phyloP scores from a whole-genome alignment of 768 basidiomycete species.

The Russula sp. region DNA sequence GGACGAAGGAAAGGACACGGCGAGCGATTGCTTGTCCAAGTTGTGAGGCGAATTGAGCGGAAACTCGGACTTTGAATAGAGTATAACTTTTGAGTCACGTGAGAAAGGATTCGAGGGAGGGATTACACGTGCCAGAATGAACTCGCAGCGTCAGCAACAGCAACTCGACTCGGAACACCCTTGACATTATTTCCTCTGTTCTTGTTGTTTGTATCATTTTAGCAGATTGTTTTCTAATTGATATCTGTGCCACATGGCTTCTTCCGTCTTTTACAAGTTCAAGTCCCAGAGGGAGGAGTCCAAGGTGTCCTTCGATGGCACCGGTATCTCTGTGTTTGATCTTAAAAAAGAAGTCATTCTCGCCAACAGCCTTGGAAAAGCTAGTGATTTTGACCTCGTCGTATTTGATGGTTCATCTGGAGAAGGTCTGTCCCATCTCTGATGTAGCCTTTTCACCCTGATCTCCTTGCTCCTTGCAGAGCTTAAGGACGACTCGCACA shows the following conservation, averaged over 20 bases:
- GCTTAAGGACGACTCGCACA: slow-evolving; percentile 82
- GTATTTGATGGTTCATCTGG: slow-evolving; percentile 78
- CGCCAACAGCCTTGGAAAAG: slow-evolving; percentile 92
- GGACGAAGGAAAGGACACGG: neutral
- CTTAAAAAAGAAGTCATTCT: slow-evolving; percentile 98
- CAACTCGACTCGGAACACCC: neutral
- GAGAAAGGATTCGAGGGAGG: neutral
- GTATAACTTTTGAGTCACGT: neutral
- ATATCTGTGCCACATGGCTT: slow-evolving; percentile 50
- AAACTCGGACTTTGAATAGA: neutral
- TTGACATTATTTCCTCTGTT: slow-evolving; percentile 2
- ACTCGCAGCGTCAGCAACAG: neutral
- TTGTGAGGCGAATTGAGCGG: neutral
- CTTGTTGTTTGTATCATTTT: slow-evolving; percentile 11
- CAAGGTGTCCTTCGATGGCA: slow-evolving; percentile 94
- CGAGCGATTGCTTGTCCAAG: neutral
- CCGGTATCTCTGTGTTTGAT: slow-evolving; percentile 98
- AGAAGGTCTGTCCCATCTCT: slow-evolving; percentile 55
- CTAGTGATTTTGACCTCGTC: slow-evolving; percentile 92
- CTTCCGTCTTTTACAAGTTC: slow-evolving; percentile 98
- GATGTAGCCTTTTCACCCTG: neutral
- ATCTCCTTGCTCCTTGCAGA: slow-evolving; percentile 40
- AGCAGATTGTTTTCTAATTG: slow-evolving; percentile 20
- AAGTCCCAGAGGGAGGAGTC: slow-evolving; percentile 92
- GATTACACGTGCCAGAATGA: neutral